phyloP scores from a whole-genome alignment of 495 filamentous ascomycete genomes.

The Polyplosphaeria fusca region DNA sequence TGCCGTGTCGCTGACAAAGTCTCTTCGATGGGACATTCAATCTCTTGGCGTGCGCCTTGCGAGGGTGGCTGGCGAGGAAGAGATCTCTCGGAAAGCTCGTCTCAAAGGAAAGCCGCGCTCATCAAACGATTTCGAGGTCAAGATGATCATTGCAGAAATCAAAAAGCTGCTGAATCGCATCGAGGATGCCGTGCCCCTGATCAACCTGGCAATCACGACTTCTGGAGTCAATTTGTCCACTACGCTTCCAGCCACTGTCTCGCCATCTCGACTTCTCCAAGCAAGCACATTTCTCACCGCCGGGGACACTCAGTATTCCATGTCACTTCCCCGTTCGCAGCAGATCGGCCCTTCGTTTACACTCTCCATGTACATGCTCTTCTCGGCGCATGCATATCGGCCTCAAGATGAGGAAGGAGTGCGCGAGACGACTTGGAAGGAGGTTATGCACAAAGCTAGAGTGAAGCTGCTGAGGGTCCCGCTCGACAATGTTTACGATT shows the following conservation, averaged over 20 bases:
- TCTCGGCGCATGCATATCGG: constrained; percentile 67
- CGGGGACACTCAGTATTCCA: constrained; percentile 79
- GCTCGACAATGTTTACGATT: constrained; percentile 42
- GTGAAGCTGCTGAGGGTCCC: constrained; percentile 68
- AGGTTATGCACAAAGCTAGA: constrained; percentile 91
- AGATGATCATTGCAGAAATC: constrained; percentile 70
- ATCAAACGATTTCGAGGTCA: constrained; percentile 59
- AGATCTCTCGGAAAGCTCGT: constrained; percentile 52
- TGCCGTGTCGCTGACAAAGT: constrained; percentile 79
- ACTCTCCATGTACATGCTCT: constrained; percentile 95
- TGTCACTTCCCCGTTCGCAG: constrained; percentile 59
- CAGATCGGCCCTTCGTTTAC: constrained; percentile 89
- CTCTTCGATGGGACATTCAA: constrained; percentile 85
- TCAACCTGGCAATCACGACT: constrained; percentile 93
- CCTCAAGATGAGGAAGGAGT: constrained; percentile 60
- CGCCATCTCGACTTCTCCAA: constrained; percentile 86
- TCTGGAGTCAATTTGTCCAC: constrained; percentile 85
- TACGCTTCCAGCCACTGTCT: constrained; percentile 74
- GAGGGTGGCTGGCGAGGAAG: constrained; percentile 64
- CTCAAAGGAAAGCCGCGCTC: constrained; percentile 50
- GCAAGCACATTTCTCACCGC: constrained; percentile 89
- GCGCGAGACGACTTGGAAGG: constrained; percentile 88
- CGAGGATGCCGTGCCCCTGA: constrained; percentile 88
- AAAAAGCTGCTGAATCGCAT: constrained; percentile 72
- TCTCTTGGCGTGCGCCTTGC: constrained; percentile 73